phyloP scores from a whole-genome alignment of 768 basidiomycete genomes.

The Lepiota brunneoincarnata region DNA sequence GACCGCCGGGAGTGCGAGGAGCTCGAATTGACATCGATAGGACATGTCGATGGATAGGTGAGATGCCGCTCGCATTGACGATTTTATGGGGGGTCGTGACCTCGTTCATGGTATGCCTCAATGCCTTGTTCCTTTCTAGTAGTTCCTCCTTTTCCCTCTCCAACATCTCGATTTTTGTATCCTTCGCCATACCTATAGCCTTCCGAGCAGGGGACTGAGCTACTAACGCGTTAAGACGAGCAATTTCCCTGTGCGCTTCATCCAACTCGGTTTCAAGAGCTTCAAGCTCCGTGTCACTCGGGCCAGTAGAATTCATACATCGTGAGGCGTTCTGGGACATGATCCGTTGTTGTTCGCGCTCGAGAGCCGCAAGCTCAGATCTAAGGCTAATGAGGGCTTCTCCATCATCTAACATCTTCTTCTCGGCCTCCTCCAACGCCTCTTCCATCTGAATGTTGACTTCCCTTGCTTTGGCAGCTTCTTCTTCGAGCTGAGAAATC shows the following conservation, averaged over 20 bases:
- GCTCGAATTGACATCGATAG: conserved; percentile 64
- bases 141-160: conserved; percentile 78
- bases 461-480: conserved; percentile 50
- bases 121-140: conserved; percentile 61
- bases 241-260: conserved; percentile 73
- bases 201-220: conserved; percentile 73
- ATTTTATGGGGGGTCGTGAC: conserved; percentile 57
- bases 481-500: conserved; percentile 49
- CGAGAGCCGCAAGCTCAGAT: conserved; percentile 47
- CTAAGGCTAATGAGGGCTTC: conserved; percentile 49
- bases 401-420: conserved; percentile 64
- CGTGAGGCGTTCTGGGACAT: conserved; percentile 10
- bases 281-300: conserved; percentile 55
- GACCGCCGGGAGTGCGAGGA: conserved; percentile 78
- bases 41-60: conserved; percentile 75
- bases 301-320: conserved; percentile 20
- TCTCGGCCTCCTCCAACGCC: conserved; percentile 72
- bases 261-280: conserved; percentile 76
- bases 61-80: conserved; percentile 56
- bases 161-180: conserved; percentile 70
- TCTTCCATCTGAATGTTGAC: conserved; percentile 69
- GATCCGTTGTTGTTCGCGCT: conserved; percentile 49
- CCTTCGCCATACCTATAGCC: conserved; percentile 76
- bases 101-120: conserved; percentile 51
- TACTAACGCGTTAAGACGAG: conserved; percentile 60